phyloP scores from a whole-genome alignment of 129 eudicot species.

The Tagetes patula region DNA sequence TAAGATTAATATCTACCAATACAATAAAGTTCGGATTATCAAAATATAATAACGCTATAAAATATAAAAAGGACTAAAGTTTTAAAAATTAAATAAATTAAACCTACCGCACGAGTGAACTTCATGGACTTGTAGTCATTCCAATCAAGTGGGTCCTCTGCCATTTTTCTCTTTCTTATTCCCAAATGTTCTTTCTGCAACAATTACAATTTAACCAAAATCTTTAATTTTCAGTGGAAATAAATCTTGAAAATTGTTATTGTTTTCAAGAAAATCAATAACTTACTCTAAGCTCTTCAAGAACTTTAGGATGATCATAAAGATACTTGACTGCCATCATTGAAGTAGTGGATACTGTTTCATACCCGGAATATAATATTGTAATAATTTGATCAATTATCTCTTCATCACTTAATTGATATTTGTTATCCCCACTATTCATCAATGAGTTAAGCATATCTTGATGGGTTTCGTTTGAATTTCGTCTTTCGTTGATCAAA shows the following conservation, averaged over 20 bases:
- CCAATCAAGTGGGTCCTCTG: slow-evolving; percentile 84
- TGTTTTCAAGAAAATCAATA: background rate
- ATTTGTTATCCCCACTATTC: slow-evolving; percentile 60
- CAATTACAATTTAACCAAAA: background rate
- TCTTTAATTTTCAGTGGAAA: no score
- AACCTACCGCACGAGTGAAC: slow-evolving; percentile 97
- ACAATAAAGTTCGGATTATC: no score
- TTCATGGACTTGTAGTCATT: slow-evolving; percentile 88
- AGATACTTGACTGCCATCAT: slow-evolving; percentile 99
- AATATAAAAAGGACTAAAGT: background rate
- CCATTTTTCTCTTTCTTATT: slow-evolving; percentile 73
- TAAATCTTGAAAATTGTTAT: no score
- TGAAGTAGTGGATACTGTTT: slow-evolving; percentile 96
- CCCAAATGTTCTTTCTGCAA: slow-evolving; percentile 90
- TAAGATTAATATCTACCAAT: no score
- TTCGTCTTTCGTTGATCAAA: slow-evolving; percentile 65
- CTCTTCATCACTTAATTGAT: slow-evolving; percentile 82
- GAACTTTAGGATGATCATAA: slow-evolving; percentile 92
- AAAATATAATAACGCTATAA: no score
- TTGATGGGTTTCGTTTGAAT: slow-evolving; percentile 43
- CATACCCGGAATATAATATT: slow-evolving; percentile 91
- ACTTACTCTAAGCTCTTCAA: slow-evolving; percentile 92
- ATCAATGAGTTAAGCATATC: slow-evolving; percentile 81
- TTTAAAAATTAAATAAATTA: slow-evolving; percentile 6
- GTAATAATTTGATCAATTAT: slow-evolving; percentile 92